Conservation (phyloP, 139 green algal species). For the Auxenochlorella pyrenoidosa region DNA sequence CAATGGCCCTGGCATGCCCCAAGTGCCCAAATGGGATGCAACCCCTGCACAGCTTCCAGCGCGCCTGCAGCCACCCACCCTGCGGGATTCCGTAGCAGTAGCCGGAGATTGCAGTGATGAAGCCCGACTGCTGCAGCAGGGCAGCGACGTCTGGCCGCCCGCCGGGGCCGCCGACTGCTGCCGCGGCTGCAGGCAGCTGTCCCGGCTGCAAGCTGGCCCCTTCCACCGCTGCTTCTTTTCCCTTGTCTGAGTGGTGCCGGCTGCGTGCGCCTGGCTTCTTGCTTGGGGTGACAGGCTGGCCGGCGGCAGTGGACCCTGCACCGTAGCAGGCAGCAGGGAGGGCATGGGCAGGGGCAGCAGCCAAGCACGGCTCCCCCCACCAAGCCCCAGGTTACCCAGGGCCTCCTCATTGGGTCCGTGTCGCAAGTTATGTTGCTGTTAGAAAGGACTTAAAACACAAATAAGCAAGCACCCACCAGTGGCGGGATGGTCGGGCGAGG, state of each 20-base stretch:
- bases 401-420: too few relatives aligned
- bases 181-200: background rate
- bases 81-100: background rate
- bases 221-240: background rate
- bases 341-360: background rate
- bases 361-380: background rate
- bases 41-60: too few relatives aligned
- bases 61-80: background rate
- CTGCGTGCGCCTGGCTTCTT: background rate
- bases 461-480: background rate
- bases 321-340: too few relatives aligned
- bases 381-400: too few relatives aligned
- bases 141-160: background rate
- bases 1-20: too few relatives aligned
- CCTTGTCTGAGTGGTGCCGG: background rate
- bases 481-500: background rate
- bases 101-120: background rate
- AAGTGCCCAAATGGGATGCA: too few relatives aligned
- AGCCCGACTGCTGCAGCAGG: constrained; percentile 1
- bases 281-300: background rate
- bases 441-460: too few relatives aligned
- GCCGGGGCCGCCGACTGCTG: background rate
- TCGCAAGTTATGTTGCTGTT: too few relatives aligned
- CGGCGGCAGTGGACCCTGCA: background rate
- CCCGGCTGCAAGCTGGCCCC: background rate